phyloP scores from a whole-genome alignment of 2,329 filamentous ascomycete species.

The Aspergillus carbonarius region DNA sequence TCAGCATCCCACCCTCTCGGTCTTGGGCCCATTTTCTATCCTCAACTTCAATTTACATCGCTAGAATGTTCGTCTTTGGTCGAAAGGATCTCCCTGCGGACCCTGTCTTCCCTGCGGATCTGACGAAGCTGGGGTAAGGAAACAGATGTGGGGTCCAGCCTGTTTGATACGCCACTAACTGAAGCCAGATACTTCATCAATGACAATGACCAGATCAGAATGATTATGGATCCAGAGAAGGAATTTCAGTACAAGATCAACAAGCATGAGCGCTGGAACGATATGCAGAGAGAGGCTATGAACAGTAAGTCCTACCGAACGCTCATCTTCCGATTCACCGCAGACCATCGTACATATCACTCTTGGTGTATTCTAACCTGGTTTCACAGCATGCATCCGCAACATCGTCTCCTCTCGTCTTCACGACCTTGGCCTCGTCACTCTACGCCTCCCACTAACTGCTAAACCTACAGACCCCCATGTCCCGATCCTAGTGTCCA shows the following conservation, averaged over 20 bases:
- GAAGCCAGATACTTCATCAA: conserved; percentile 72
- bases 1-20: background rate
- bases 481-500: conserved; percentile 66
- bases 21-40: background rate
- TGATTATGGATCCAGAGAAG: conserved; percentile 63
- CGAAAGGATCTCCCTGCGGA: conserved; percentile 70
- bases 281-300: conserved; percentile 70
- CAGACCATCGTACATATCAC: background rate
- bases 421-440: conserved; percentile 57
- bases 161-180: background rate
- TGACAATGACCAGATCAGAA: conserved; percentile 70
- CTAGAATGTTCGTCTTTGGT: conserved; percentile 72
- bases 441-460: conserved; percentile 61
- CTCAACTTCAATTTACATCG: background rate
- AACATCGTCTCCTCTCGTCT: conserved; percentile 64
- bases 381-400: conserved; percentile 52
- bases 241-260: conserved; percentile 74
- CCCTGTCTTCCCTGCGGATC: conserved; percentile 61
- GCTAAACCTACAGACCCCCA: conserved; percentile 54
- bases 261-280: conserved; percentile 74
- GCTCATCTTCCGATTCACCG: background rate
- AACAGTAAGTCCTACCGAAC: conserved; percentile 56
- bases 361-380: background rate
- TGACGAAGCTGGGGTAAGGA: conserved; percentile 70
- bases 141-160: background rate